Evolutionary conservation across 2,329 filamentous ascomycete species (phyloP).

Genomic region (Diaporthe humulicola): DNA sequence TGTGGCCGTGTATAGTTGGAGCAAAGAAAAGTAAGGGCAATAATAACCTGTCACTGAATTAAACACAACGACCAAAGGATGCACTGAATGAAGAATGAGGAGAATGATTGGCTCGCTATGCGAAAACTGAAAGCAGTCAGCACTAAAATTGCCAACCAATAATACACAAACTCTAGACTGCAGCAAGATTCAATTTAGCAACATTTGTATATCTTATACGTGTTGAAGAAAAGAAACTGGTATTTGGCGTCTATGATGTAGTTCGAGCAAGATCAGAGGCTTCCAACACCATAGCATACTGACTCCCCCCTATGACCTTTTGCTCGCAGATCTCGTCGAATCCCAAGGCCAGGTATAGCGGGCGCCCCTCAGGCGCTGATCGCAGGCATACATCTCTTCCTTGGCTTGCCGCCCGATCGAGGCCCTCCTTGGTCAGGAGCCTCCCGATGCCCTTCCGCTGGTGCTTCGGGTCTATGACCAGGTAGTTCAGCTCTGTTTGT

Average conservation of each 20-base stretch:
- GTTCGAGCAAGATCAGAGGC: neutral
- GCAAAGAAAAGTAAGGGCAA: constrained; percentile 1
- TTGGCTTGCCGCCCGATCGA: constrained; percentile 41
- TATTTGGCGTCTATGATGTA: neutral
- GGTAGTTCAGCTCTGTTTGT: constrained; percentile 42
- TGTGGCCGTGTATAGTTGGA: neutral
- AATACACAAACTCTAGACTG: neutral
- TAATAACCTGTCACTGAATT: neutral
- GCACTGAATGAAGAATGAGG: neutral
- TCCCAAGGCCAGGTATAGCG: constrained; percentile 44
- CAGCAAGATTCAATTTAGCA: too few relatives aligned
- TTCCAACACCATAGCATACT: constrained; percentile 29
- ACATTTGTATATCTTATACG: neutral
- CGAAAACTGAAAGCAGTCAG: neutral
- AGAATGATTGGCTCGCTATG: too few relatives aligned
- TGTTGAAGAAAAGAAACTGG: neutral
- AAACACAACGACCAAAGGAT: too few relatives aligned
- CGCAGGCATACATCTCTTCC: constrained; percentile 42
- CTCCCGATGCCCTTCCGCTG: constrained; percentile 46
- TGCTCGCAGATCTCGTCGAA: constrained; percentile 42
- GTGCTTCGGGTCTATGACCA: constrained; percentile 45
- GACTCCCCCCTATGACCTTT: neutral
- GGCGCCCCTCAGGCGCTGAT: constrained; percentile 42
- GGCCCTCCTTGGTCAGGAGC: constrained; percentile 43
- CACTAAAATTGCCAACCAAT: neutral